phyloP scores from a whole-genome alignment of 2,329 filamentous ascomycete species.

The Colletotrichum liriopes region DNA sequence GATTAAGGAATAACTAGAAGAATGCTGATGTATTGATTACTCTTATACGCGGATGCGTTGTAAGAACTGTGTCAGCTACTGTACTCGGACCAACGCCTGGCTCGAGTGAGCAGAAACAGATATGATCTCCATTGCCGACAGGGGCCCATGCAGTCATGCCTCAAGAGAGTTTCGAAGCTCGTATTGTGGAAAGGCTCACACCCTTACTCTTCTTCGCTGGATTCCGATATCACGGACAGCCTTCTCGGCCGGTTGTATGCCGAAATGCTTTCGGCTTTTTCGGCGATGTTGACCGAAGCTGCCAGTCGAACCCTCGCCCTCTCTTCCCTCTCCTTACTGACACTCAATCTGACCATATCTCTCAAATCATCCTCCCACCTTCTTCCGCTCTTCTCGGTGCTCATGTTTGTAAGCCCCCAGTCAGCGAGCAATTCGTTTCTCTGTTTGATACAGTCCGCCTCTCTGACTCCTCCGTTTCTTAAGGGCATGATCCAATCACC shows the following conservation, averaged over 20 bases:
- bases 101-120: not conserved
- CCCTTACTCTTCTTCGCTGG: not conserved
- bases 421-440: not conserved
- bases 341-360: not conserved
- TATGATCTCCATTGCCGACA: not conserved
- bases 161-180: not conserved
- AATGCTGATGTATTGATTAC: not conserved
- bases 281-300: not conserved
- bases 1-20: too few species aligned
- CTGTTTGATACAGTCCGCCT: not conserved
- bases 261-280: not conserved
- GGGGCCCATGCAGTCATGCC: not conserved
- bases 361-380: not conserved
- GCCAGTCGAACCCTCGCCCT: not conserved
- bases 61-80: not conserved
- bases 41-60: not conserved
- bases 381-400: too few species aligned
- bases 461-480: constrained; percentile 3
- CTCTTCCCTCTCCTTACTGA: not conserved
- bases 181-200: too few species aligned
- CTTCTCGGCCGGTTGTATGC: not conserved
- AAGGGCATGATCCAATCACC: not conserved
- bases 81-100: not conserved
- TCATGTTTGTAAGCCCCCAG: not conserved
- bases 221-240: not conserved